Conservation (phyloP, 2,329 filamentous ascomycete species). For the Emydomyces testavorans region DNA sequence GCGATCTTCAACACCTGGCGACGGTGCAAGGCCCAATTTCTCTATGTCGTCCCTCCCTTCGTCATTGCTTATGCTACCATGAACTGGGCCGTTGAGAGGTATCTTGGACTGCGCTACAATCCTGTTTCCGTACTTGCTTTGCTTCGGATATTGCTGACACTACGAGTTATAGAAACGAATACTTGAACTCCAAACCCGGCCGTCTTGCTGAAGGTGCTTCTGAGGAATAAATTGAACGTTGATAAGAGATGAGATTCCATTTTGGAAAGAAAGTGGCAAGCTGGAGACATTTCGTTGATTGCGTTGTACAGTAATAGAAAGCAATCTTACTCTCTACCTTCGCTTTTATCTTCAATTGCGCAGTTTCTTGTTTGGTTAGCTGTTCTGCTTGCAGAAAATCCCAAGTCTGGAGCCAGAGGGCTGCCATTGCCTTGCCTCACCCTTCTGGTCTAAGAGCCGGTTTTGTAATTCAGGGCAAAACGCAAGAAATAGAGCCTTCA, state of each 20-base stretch:
- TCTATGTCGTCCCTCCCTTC: slow-evolving; percentile 77
- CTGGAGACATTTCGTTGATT: slow-evolving; percentile 18
- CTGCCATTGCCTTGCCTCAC: no score
- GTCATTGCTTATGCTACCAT: slow-evolving; percentile 68
- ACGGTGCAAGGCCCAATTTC: slow-evolving; percentile 70
- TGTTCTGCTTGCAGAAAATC: no score
- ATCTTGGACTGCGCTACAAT: slow-evolving; percentile 28
- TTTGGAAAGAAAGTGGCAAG: neutral
- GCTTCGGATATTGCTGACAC: slow-evolving; percentile 5
- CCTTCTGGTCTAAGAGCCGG: no score
- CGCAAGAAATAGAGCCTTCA: no score
- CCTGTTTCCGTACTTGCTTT: neutral
- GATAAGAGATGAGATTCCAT: slow-evolving; percentile 1
- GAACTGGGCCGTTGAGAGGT: slow-evolving; percentile 88
- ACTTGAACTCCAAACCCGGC: slow-evolving; percentile 41
- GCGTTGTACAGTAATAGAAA: slow-evolving; percentile 36
- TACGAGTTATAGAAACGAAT: slow-evolving; percentile 35
- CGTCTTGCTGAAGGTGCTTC: slow-evolving; percentile 27
- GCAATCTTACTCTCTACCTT: slow-evolving; percentile 21
- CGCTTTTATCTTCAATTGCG: neutral
- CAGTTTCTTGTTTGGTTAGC: neutral
- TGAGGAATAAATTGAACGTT: slow-evolving; percentile 21
- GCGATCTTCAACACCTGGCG: slow-evolving; percentile 95
- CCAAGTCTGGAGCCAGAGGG: no score
- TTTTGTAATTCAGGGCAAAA: no score